Evolutionary conservation across 2,329 filamentous ascomycete species (phyloP), one percentile per base, ranked within the genome.

Genomic region (Monilinia fructicola): DNA sequence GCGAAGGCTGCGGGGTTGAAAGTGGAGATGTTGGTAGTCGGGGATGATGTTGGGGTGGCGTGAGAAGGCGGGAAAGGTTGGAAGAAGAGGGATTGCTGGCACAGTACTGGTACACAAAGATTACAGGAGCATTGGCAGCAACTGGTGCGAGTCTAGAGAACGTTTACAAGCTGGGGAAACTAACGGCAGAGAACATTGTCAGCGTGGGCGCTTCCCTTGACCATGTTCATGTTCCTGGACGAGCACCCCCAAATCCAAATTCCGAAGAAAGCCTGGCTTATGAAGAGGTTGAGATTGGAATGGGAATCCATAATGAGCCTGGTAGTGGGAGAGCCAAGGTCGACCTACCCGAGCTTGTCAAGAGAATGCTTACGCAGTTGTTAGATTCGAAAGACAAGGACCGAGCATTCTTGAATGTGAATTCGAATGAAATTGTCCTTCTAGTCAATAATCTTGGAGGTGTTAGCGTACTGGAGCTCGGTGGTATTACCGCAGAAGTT

Each of bases 31-130:
- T 87, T 96, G 12, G 90, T 96, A 11, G 92, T 97, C 10, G 92
- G 89, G 7, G 94, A 98, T 74, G 94, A 98, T 78, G 93, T 93
- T 3, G 93, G 93, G 54, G 93, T 98, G 93, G 1, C 83, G 92
- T 67, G 83, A 81, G 63, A 89, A 89, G 76, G 89, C 90, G 14
- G 93, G 94, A n/a, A 97, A 97, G 77, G 94, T 97, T 21, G 94
- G 94, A 1, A 82, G 94, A 62, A 85, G 94, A 75, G 94, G 94
- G 64, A 95, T 98, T 77, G 93, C 92, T 3, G 94, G 94, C 42
- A 96, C 93, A 7, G 91, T 96, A 50, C 81, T 97, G 31, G 91
- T 97, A n/a, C 85, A 93, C 73, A 97, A 98, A 98, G 83, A 90
- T 96, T 74, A 85, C 89, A 18, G 93, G 94, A 12, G 94, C 93